Base-by-base conservation (phyloP, 345 rosid genomes). In the Eucalyptus sp. region DNA sequence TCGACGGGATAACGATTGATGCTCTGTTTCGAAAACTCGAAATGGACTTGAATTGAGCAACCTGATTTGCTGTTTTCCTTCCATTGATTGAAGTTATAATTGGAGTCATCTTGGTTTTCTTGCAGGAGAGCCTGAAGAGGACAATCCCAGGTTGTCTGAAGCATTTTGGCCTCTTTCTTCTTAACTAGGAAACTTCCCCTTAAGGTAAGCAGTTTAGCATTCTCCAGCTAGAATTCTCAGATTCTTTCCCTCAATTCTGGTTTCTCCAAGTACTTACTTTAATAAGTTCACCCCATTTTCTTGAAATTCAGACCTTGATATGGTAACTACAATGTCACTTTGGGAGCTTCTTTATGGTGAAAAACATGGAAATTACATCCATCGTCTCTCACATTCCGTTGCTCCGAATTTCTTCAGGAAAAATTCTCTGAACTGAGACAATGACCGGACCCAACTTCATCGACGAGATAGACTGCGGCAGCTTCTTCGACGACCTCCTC, bases 401-500 rank as follows among this genome's bases (percentile, higher is more conserved):
- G 68, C n/a, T 2, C 50, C 50, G 1, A 60, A 25, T 86, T 89
- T 90, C 89, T 86, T 15, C 93, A 90, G 94, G 89, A 51, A 93
- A 56, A 56, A 86, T 16, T 31, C 88, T 8, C 66, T 6, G 37
- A n/a, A 15, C 25, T 51, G n/a, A 22, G 62, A 56, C 71, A 31
- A 25, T 96, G 93, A 91, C 94, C 94, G 87, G 93, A 93, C 92
- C 93, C 94, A 76, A 41, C 48, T 41, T 41, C 94, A 90, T 92
- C 31, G 99, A 98, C 91, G 99, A 98, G 91, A 91, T 97, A 60
- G 99, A 97, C 90, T 98, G 99, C 92, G 95, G 96, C 49, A 95
- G 96, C 95, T 97, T 96, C 95, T 97, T 98, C 90, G 99, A 98
- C 85, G 98, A 98, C 90, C 91, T 97, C 81, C 94, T 96, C 87